Evolutionary conservation across 192 early-diverging fungal genomes (phyloP).

Genomic region (Backusella circina): DNA sequence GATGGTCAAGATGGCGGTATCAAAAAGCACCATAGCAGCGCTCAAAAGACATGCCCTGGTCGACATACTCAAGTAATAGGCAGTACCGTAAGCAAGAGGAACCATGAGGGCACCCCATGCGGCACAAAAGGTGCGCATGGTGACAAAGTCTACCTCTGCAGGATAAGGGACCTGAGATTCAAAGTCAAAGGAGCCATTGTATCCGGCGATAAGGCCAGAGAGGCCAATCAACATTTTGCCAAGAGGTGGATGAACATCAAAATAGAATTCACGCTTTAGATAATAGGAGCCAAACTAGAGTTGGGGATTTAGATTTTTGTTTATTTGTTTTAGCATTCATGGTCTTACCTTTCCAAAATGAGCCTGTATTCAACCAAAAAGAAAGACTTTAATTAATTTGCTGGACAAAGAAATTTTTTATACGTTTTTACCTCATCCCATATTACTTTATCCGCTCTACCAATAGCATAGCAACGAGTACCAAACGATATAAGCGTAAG

Average conservation of each 20-base stretch:
- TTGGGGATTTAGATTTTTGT: neutral
- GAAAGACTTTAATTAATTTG: neutral
- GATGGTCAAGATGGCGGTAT: slow-evolving; percentile 10
- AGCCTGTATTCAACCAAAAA: slow-evolving; percentile 25
- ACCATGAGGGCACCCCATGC: slow-evolving; percentile 85
- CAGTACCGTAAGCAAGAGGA: slow-evolving; percentile 89
- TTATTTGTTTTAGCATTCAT: neutral
- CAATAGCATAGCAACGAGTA: slow-evolving; percentile 64
- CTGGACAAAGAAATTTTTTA: neutral
- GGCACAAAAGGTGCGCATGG: slow-evolving; percentile 89
- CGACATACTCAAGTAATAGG: slow-evolving; percentile 67
- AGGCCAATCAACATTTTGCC: slow-evolving; percentile 95
- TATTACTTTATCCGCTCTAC: slow-evolving; percentile 53
- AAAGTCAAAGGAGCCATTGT: slow-evolving; percentile 85
- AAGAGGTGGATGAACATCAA: slow-evolving; percentile 97
- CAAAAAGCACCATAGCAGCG: slow-evolving; percentile 73
- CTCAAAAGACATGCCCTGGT: slow-evolving; percentile 64
- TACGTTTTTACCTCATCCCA: slow-evolving; percentile 56
- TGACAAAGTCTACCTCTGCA: slow-evolving; percentile 70
- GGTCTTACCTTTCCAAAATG: slow-evolving; percentile 53
- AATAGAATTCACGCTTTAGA: slow-evolving; percentile 90
- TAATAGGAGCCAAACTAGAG: slow-evolving; percentile 93
- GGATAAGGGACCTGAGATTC: slow-evolving; percentile 77
- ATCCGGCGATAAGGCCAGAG: slow-evolving; percentile 77
- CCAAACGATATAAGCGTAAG: slow-evolving; percentile 61